These are phyloP conservation scores for Termitomyces sp. DNA, from an alignment of 768 basidiomycete genomes.

Conservation along the genomic window DNA sequence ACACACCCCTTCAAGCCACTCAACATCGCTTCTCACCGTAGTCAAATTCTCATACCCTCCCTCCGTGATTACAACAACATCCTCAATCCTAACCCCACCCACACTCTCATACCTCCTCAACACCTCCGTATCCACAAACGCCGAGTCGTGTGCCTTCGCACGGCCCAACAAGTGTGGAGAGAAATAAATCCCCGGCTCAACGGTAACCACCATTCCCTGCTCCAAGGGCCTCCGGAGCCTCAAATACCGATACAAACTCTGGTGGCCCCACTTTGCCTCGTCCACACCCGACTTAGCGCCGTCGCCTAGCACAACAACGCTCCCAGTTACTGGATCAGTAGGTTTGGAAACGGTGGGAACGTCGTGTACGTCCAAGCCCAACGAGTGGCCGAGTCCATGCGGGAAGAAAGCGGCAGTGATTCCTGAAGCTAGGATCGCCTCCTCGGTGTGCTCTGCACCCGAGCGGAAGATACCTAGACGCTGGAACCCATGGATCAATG, in stretches of 20 bases:
- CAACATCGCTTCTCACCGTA: conserved; percentile 76
- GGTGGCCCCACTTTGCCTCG: conserved; percentile 37
- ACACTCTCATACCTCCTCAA: conserved; percentile 74
- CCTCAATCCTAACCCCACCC: conserved; percentile 93
- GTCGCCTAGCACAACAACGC: conserved; percentile 19
- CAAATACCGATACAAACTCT: conserved; percentile 77
- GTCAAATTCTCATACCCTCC: conserved; percentile 84
- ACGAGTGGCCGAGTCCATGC: conserved; percentile 87
- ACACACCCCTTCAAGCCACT: conserved; percentile 81
- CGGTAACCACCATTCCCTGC: conserved; percentile 86
- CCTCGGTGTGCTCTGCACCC: conserved; percentile 53
- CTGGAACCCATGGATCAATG: conserved; percentile 81
- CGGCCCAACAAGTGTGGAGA: conserved; percentile 72
- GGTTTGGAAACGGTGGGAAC: conserved; percentile 83
- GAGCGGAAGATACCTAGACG: conserved; percentile 77
- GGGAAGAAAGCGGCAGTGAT: conserved; percentile 89
- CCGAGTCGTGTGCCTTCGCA: conserved; percentile 59
- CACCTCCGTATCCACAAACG: conserved; percentile 67
- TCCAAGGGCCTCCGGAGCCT: conserved; percentile 74
- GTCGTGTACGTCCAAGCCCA: conserved; percentile 95
- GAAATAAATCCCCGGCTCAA: conserved; percentile 91
- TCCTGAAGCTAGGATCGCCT: conserved; percentile 74
- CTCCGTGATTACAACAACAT: conserved; percentile 78
- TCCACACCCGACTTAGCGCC: conserved; percentile 4
- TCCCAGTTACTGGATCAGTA: conserved; percentile 42